Evolutionary conservation across 495 filamentous ascomycete genomes (phyloP).

Genomic region (Hypoxylon fuscum): DNA sequence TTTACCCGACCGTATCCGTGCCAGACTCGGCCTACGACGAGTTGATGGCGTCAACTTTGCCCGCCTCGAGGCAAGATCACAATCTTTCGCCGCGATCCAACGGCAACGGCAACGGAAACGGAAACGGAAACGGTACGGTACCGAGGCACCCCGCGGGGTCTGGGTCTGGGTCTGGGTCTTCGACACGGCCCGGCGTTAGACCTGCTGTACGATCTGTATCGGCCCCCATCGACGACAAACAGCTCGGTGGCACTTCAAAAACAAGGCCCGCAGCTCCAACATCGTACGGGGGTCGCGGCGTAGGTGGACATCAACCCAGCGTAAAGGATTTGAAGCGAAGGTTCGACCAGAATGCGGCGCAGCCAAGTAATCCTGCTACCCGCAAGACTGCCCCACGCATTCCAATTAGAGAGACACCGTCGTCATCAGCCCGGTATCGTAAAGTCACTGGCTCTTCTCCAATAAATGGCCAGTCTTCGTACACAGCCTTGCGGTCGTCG

Average conservation of each 20-base stretch:
- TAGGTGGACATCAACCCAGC: slow-evolving; percentile 50
- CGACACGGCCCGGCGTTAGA: slow-evolving; percentile 39
- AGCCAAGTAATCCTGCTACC: slow-evolving; percentile 30
- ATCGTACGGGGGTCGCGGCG: slow-evolving; percentile 33
- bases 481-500: slow-evolving; percentile 46
- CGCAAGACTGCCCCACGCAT: slow-evolving; percentile 49
- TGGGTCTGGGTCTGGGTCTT: too few species aligned
- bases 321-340: slow-evolving; percentile 65
- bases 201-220: slow-evolving; percentile 57
- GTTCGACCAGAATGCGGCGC: slow-evolving; percentile 57
- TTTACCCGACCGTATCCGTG: slow-evolving; percentile 36
- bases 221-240: slow-evolving; percentile 56
- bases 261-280: slow-evolving; percentile 42
- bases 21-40: slow-evolving; percentile 38
- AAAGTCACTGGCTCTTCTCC: slow-evolving; percentile 43
- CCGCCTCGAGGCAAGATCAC: slow-evolving; percentile 42
- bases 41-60: slow-evolving; percentile 47
- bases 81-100: slow-evolving; percentile 42
- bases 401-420: slow-evolving; percentile 41
- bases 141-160: slow-evolving; percentile 49
- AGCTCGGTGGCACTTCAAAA: slow-evolving; percentile 39
- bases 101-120: slow-evolving; percentile 49
- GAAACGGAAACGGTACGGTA: slow-evolving; percentile 50
- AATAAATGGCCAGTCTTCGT: slow-evolving; percentile 46
- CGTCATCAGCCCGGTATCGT: slow-evolving; percentile 38